These are phyloP conservation scores for Halenospora varia DNA, from an alignment of 495 filamentous ascomycete genomes.

Conservation along the genomic window DNA sequence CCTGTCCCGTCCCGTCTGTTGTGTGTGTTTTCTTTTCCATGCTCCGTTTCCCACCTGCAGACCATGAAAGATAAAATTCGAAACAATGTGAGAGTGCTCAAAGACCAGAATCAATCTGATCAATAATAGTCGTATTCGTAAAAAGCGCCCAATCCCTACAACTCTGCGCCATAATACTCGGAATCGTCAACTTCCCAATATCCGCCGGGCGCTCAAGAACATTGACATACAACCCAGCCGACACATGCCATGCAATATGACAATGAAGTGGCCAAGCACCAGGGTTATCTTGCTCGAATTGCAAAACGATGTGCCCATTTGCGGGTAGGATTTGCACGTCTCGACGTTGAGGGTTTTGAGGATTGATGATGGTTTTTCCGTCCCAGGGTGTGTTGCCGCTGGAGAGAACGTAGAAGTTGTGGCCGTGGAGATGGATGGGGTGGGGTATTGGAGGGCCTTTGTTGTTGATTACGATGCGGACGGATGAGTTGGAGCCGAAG, in stretches of 20 bases:
- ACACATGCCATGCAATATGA: conserved; percentile 53
- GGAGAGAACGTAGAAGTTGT: conserved; percentile 52
- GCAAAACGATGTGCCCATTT: conserved; percentile 42
- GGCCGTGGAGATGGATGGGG: conserved; percentile 54
- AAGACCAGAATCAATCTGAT: conserved; percentile 56
- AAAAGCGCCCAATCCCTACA: conserved; percentile 49
- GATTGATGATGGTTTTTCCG: conserved; percentile 30
- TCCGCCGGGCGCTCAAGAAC: conserved; percentile 41
- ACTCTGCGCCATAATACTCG: conserved; percentile 32
- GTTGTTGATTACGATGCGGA: conserved; percentile 55
- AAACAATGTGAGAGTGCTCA: conserved; percentile 6
- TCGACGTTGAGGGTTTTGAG: conserved; percentile 50
- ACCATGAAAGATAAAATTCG: background rate
- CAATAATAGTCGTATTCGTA: conserved; percentile 35
- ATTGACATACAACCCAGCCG: conserved; percentile 48
- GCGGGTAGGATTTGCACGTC: conserved; percentile 50
- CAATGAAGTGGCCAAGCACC: conserved; percentile 58
- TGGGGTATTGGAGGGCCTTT: conserved; percentile 21
- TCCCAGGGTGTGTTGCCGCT: conserved; percentile 34
- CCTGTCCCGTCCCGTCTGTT: too few species aligned
- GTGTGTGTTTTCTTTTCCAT: too few species aligned
- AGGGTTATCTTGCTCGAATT: conserved; percentile 52
- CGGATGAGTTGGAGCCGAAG: conserved; percentile 40
- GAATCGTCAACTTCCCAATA: conserved; percentile 35
- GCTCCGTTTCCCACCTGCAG: background rate